A percentile compares a stretch with the other conserved stretches of the same genome.
Evolutionary conservation across 176 grass and related monocot species (phyloP).

Genomic region (Carex kokanica): DNA sequence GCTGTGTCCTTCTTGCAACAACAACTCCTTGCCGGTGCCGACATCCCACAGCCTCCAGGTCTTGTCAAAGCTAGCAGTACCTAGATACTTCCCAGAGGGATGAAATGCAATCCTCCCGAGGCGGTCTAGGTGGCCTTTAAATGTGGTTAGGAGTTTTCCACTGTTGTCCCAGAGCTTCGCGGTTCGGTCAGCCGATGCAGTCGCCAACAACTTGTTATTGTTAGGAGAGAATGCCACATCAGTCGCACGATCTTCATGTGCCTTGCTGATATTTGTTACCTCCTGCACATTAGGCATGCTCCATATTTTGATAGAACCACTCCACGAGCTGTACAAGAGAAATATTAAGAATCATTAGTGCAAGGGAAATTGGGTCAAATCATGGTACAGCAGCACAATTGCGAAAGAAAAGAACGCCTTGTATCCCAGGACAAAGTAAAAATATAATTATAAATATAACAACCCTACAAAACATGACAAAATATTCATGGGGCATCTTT

Average conservation of each 20-base stretch:
- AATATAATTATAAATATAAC: neutral
- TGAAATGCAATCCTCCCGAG: constrained; percentile 87
- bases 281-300: constrained; percentile 88
- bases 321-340: constrained; percentile 66
- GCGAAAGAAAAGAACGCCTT: neutral
- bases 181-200: constrained; percentile 83
- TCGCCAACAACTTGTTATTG: constrained; percentile 59
- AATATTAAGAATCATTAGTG: constrained; percentile 14
- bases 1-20: constrained; percentile 95
- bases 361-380: neutral
- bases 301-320: constrained; percentile 82
- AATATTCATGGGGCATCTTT: neutral
- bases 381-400: neutral
- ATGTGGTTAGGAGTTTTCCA: constrained; percentile 71
- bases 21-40: constrained; percentile 66
- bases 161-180: constrained; percentile 78
- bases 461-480: neutral
- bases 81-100: constrained; percentile 91
- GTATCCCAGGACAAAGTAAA: neutral
- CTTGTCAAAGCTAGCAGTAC: constrained; percentile 96
- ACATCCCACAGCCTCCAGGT: constrained; percentile 97
- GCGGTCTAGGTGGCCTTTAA: constrained; percentile 92
- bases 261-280: constrained; percentile 47
- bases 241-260: constrained; percentile 86
- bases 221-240: constrained; percentile 88